Conservation (phyloP, 202 grass and related monocot species). For the Hordeum pubiflorum region DNA sequence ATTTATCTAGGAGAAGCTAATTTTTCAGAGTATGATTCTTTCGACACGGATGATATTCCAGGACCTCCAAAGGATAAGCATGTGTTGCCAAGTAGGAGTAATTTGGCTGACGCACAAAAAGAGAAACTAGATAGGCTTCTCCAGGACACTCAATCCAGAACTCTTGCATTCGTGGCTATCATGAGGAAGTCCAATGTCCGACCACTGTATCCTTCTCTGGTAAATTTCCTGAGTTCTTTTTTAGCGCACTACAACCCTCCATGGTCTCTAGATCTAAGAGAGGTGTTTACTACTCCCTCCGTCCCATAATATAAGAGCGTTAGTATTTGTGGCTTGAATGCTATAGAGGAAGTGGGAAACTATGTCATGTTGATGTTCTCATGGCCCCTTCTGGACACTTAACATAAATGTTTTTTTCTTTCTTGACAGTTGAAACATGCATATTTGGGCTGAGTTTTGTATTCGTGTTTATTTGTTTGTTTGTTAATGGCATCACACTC, state of each 20-base stretch:
- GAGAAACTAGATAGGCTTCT: constrained; percentile 25
- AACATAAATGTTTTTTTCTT: not conserved
- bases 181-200: constrained; percentile 25
- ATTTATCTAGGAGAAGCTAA: constrained; percentile 22
- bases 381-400: not conserved
- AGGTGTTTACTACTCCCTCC: no score
- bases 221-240: constrained; percentile 10
- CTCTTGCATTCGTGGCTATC: constrained; percentile 13
- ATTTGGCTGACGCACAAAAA: constrained; percentile 4
- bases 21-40: not conserved
- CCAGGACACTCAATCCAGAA: constrained; percentile 26
- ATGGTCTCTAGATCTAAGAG: not conserved
- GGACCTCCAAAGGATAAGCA: not conserved
- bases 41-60: constrained; percentile 7
- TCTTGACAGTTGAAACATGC: not conserved
- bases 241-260: not conserved
- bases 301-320: no score
- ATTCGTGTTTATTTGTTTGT: not conserved
- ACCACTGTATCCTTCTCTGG: not conserved
- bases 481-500: not conserved
- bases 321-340: not conserved
- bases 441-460: not conserved
- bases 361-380: not conserved
- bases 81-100: not conserved
- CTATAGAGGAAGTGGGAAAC: not conserved